Evolutionary conservation across 1,284 basidiomycete genomes (phyloP).

Genomic region (Sanghuangporus baumii): DNA sequence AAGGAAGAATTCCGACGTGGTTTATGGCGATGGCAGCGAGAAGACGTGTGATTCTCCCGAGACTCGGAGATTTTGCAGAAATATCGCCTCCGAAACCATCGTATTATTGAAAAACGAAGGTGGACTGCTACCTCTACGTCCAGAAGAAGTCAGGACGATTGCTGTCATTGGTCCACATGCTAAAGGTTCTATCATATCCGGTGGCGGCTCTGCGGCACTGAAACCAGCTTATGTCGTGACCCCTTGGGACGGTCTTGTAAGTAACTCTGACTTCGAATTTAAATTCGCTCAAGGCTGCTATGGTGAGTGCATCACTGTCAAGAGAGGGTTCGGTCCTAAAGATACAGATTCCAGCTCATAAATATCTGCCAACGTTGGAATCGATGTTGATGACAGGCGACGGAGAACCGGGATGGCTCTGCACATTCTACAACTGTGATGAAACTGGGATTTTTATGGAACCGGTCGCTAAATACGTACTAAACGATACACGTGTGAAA

Average conservation of each 20-base stretch:
- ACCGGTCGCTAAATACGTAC: constrained; percentile 41
- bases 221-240: constrained; percentile 42
- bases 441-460: constrained; percentile 35
- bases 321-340: not conserved
- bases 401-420: constrained; percentile 55
- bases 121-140: constrained; percentile 37
- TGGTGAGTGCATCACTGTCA: constrained; percentile 32
- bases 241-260: constrained; percentile 53
- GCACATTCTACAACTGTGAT: constrained; percentile 56
- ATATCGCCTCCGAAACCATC: constrained; percentile 56
- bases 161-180: constrained; percentile 43
- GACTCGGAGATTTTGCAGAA: constrained; percentile 48
- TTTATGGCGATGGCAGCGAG: constrained; percentile 61
- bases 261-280: constrained; percentile 41
- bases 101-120: constrained; percentile 68
- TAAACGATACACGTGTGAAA: constrained; percentile 58
- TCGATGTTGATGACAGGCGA: constrained; percentile 41
- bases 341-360: constrained; percentile 40
- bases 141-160: constrained; percentile 30
- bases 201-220: constrained; percentile 45
- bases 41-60: constrained; percentile 52
- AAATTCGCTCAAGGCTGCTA: constrained; percentile 55
- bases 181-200: constrained; percentile 41
- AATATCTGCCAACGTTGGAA: constrained; percentile 58
- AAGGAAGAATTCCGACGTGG: constrained; percentile 49